Conservation (phyloP, 2,329 filamentous ascomycete species). For the Epichloe brachyelytri region DNA sequence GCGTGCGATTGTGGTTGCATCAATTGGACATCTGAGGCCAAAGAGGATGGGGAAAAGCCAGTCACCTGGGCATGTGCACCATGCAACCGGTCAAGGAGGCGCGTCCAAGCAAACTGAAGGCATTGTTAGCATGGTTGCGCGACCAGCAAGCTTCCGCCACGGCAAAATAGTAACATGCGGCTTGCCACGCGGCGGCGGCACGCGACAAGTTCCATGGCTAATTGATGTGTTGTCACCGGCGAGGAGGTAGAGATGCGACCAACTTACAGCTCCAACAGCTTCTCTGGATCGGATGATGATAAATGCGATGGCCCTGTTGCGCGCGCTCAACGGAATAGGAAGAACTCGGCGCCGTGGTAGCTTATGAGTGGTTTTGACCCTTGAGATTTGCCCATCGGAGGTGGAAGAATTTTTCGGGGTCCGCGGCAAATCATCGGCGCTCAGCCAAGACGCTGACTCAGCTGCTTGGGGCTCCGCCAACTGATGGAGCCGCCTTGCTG, state of each 20-base stretch:
- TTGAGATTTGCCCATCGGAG: slow-evolving; percentile 18
- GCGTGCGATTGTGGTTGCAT: no score
- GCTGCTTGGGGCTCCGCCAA: not conserved
- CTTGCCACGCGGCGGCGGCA: slow-evolving; percentile 4
- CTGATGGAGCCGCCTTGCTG: no score
- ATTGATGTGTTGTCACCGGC: slow-evolving; percentile 3
- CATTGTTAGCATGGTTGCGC: slow-evolving; percentile 11
- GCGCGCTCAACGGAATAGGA: slow-evolving; percentile 31
- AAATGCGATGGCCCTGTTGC: slow-evolving; percentile 27
- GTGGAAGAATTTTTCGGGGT: slow-evolving; percentile 24
- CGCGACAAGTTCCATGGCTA: slow-evolving; percentile 4
- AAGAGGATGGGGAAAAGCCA: not conserved
- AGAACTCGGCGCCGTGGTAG: slow-evolving; percentile 28
- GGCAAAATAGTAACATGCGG: slow-evolving; percentile 1
- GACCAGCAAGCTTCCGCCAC: slow-evolving; percentile 4
- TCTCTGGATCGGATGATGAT: slow-evolving; percentile 25
- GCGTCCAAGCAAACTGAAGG: slow-evolving; percentile 7
- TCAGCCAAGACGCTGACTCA: not conserved
- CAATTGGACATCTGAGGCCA: not conserved
- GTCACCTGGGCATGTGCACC: not conserved
- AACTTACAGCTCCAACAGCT: slow-evolving; percentile 23
- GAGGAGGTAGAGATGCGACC: slow-evolving; percentile 6
- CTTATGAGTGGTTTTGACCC: slow-evolving; percentile 21
- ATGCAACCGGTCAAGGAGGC: slow-evolving; percentile 5
- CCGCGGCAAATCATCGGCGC: slow-evolving; percentile 9